phyloP scores from a whole-genome alignment of 345 rosid genomes.

The Firmiana major region DNA sequence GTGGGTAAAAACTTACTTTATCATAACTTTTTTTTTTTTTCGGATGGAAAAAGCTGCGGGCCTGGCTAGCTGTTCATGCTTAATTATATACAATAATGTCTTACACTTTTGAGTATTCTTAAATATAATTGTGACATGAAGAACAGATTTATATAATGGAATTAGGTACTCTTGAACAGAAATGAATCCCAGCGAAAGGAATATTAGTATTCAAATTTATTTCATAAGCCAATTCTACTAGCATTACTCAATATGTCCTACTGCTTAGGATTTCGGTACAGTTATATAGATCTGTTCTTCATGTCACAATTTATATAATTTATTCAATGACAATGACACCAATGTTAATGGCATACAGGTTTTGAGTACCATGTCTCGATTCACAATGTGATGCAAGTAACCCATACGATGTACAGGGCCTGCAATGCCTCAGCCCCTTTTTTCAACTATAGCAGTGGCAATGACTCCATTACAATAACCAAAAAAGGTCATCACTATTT shows the following conservation, averaged over 20 bases:
- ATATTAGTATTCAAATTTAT: not conserved
- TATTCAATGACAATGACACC: not conserved
- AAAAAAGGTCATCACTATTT: conserved; percentile 81
- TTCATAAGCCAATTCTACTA: not conserved
- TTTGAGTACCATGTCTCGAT: conserved; percentile 77
- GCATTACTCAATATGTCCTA: not conserved
- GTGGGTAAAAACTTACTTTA: not conserved
- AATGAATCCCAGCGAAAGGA: not conserved
- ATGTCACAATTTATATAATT: not conserved
- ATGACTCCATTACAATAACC: conserved; percentile 72
- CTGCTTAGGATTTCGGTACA: not conserved
- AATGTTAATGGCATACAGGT: conserved; percentile 34
- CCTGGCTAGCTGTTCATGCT: not conserved
- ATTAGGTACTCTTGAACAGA: not conserved
- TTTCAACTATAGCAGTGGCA: conserved; percentile 81
- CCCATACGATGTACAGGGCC: conserved; percentile 64
- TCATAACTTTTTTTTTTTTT: not conserved
- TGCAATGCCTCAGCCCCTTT: conserved; percentile 83
- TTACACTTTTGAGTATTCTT: not conserved
- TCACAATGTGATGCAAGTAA: conserved; percentile 90
- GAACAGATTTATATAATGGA: not conserved
- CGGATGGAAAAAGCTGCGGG: not conserved
- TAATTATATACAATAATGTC: not conserved
- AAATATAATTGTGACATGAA: not conserved
- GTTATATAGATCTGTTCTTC: not conserved